These are phyloP conservation scores for Scytalidium sp. DNA, from an alignment of 2,329 filamentous ascomycete genomes.

Conservation along the genomic window DNA sequence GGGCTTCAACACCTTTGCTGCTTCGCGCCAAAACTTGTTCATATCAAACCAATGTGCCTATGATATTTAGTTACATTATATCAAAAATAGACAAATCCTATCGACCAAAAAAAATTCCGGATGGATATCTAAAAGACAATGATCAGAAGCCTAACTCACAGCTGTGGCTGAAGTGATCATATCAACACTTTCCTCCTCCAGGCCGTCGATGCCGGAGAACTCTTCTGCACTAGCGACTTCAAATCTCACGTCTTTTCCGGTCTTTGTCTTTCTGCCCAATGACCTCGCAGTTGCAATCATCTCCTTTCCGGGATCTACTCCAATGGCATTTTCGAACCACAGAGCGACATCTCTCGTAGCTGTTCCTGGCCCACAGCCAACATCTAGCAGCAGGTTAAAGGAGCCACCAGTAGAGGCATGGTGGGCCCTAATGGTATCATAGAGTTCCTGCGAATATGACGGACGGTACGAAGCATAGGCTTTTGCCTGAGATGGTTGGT, in stretches of 20 bases:
- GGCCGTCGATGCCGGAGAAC: constrained; percentile 13
- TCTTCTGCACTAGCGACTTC: constrained; percentile 20
- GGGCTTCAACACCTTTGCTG: constrained; percentile 40
- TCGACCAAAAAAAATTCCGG: not conserved
- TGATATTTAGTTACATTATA: constrained; percentile 14
- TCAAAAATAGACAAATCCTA: not conserved
- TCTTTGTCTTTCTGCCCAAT: constrained; percentile 18
- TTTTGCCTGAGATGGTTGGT: constrained; percentile 20
- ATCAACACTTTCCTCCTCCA: constrained; percentile 21
- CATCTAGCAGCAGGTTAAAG: constrained; percentile 22
- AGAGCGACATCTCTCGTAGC: constrained; percentile 24
- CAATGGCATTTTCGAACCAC: constrained; percentile 22
- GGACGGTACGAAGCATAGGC: constrained; percentile 21
- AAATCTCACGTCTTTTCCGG: constrained; percentile 16
- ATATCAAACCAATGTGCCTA: constrained; percentile 50
- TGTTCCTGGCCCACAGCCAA: constrained; percentile 29
- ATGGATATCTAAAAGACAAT: too few species aligned
- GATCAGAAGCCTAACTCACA: constrained; percentile 13
- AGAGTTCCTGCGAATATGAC: constrained; percentile 15
- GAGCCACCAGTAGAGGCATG: constrained; percentile 19
- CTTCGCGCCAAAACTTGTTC: constrained; percentile 40
- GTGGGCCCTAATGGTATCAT: constrained; percentile 18
- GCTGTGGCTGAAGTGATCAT: constrained; percentile 23
- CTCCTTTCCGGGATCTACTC: constrained; percentile 21
- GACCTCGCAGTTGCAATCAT: constrained; percentile 25